Percentiles rank a stretch among this genome's conserved stretches.
Conservation (phyloP, 169 alveolate genomes). For the Plasmodium reichenowi region DNA sequence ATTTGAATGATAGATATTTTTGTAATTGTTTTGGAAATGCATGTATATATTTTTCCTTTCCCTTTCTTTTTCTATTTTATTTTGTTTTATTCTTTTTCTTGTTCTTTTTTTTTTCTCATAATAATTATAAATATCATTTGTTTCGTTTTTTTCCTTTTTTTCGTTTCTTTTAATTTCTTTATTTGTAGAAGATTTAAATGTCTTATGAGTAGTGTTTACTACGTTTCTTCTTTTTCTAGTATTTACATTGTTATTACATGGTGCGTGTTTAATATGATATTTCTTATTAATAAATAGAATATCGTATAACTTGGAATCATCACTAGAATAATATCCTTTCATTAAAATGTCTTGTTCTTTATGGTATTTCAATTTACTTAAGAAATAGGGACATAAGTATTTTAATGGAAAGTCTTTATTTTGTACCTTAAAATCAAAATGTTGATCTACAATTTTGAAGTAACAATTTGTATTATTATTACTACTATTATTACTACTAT, state of each 20-base stretch:
- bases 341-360: constrained; percentile 42
- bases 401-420: constrained; percentile 5
- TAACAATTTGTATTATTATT: not conserved
- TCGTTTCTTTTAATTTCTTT: not conserved
- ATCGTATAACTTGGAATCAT: constrained; percentile 53
- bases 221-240: not conserved
- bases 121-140: not conserved
- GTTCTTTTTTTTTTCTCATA: not conserved
- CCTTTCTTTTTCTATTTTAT: too few species aligned
- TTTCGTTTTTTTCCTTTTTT: not conserved
- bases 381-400: constrained; percentile 15
- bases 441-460: constrained; percentile 33
- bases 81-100: too few species aligned
- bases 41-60: too few species aligned
- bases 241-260: not conserved
- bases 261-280: not conserved
- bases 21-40: too few species aligned
- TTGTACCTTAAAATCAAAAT: constrained; percentile 26
- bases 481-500: not conserved
- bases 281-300: constrained; percentile 22
- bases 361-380: constrained; percentile 39
- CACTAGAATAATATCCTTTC: constrained; percentile 63
- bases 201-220: not conserved
- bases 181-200: constrained; percentile 1
- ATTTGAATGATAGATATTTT: too few species aligned